A percentile compares a stretch with the other conserved stretches of the same genome.
Evolutionary conservation across 2,329 filamentous ascomycete species (phyloP).

Genomic region (Setomelanomma holmii): DNA sequence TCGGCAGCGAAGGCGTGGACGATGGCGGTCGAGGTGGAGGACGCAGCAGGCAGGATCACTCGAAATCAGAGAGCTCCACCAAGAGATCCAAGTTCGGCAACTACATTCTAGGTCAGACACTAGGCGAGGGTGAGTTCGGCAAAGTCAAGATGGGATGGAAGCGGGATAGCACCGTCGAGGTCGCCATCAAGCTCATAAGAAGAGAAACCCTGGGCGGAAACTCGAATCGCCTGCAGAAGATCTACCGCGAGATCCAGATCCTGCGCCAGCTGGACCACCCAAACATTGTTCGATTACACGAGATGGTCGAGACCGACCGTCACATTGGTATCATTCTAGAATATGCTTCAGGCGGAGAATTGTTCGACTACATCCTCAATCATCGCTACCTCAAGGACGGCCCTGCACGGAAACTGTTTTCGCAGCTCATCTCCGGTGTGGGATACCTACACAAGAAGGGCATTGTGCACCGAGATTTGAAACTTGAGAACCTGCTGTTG

Average conservation of each 20-base stretch:
- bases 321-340: slow-evolving; percentile 98
- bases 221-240: slow-evolving; percentile 89
- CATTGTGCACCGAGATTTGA: slow-evolving; percentile 96
- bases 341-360: slow-evolving; percentile 95
- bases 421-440: slow-evolving; percentile 93
- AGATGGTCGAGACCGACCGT: slow-evolving; percentile 97
- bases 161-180: slow-evolving; percentile 87
- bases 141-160: slow-evolving; percentile 99
- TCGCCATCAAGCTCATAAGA: slow-evolving; percentile 97
- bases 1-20: slow-evolving; percentile 58
- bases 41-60: slow-evolving; percentile 66
- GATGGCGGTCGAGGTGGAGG: slow-evolving; percentile 55
- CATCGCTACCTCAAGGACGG: slow-evolving; percentile 96
- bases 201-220: slow-evolving; percentile 89
- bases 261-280: slow-evolving; percentile 86
- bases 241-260: slow-evolving; percentile 95
- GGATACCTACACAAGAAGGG: slow-evolving; percentile 98
- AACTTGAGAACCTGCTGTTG: slow-evolving; percentile 92
- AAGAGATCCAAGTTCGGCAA: slow-evolving; percentile 93
- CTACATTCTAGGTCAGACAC: slow-evolving; percentile 92
- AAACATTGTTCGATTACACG: slow-evolving; percentile 95
- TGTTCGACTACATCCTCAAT: slow-evolving; percentile 98
- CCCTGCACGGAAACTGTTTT: slow-evolving; percentile 87
- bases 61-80: slow-evolving; percentile 56
- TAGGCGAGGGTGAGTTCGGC: slow-evolving; percentile 97